Base-by-base conservation (phyloP, 2,329 filamentous ascomycete species). In the Aspergillus melleus region DNA sequence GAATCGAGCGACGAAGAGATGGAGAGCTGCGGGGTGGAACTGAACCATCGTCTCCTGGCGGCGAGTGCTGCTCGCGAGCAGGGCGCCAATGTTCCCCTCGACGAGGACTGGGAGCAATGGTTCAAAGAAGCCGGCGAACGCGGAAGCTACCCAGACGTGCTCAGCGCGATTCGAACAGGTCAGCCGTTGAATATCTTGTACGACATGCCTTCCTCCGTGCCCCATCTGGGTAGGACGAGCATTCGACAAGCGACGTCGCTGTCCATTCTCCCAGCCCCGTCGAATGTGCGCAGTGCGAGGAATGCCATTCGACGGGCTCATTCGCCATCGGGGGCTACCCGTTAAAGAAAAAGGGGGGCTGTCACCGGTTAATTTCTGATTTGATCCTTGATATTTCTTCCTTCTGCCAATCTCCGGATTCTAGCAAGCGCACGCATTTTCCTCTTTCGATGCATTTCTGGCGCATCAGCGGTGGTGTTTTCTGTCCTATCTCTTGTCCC, bases 51-150 rank as follows among this genome's bases (percentile, higher is more conserved):
- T 39, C 76, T 85, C 14, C 72, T 84, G 42, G 80, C 80, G 53
- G 82, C 81, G 24, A 82, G 80, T 11, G 82, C 80, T n/a, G 80
- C 82, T 44, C 77, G 82, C 58, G 80, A 82, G 60, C 77, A 78
- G 61, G 81, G 81, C 42, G 76, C 73, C 22, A 69, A 79, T 60
- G 79, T 80, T 36, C 70, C 77, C 24, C 67, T 79, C 6, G 77
- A 80, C 44, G 75, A 77, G 54, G 77, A 79, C 58, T 86, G 82
- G 80, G 84, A 86, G 66, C 83, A 85, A 66, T 86, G 83, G 77
- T 71, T 86, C 59, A 85, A 85, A 66, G 83, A 86, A 64, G 82
- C 79, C 9, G 77, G 81, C 16, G 83, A 86, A 65, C 75, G 81
- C 42, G 81, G 81, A 53, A 72, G 70, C 52, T 78, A 77, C 61